Evolutionary conservation across 163 green algal species (phyloP).

Genomic region (Chlorella variabilis): DNA sequence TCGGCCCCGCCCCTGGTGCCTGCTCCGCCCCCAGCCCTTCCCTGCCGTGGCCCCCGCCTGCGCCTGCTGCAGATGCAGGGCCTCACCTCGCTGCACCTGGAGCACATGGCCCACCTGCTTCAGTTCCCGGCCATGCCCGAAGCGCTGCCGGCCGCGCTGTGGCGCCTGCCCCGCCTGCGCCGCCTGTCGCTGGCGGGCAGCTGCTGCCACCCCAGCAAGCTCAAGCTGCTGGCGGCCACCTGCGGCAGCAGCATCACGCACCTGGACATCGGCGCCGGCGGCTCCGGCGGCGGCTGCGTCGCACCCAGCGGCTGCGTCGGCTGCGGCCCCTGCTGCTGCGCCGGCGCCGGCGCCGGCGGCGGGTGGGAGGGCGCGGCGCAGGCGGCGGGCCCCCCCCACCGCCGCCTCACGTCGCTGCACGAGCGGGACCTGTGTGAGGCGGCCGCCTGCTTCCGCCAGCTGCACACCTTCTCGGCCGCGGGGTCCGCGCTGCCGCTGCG

Average conservation of each 20-base stretch:
- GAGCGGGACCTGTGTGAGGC: conserved; percentile 25
- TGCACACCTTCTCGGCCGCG: conserved; percentile 12
- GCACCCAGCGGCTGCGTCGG: background rate
- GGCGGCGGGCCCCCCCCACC: background rate
- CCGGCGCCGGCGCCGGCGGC: background rate
- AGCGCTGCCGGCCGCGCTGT: conserved; percentile 18
- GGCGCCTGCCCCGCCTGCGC: conserved; percentile 32
- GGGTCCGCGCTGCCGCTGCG: conserved; percentile 25
- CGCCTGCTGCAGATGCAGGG: conserved; percentile 19
- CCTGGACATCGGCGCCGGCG: conserved; percentile 28
- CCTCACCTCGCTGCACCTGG: conserved; percentile 14
- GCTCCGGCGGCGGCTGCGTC: background rate
- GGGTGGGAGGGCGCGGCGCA: background rate
- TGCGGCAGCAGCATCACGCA: conserved; percentile 28
- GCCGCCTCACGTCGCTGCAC: conserved; percentile 24
- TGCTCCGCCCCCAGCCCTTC: too few relatives aligned
- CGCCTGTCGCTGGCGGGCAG: conserved; percentile 9
- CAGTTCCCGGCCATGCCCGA: conserved; percentile 14
- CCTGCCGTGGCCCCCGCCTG: too few relatives aligned
- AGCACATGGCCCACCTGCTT: conserved; percentile 22
- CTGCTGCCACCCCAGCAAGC: conserved; percentile 31
- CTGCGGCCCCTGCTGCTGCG: background rate
- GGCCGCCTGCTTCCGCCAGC: conserved; percentile 7
- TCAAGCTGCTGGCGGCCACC: conserved; percentile 29
- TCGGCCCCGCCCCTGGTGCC: too few relatives aligned